Conservation (phyloP, 2,329 filamentous ascomycete genomes). For the Cytospora leucostoma region DNA sequence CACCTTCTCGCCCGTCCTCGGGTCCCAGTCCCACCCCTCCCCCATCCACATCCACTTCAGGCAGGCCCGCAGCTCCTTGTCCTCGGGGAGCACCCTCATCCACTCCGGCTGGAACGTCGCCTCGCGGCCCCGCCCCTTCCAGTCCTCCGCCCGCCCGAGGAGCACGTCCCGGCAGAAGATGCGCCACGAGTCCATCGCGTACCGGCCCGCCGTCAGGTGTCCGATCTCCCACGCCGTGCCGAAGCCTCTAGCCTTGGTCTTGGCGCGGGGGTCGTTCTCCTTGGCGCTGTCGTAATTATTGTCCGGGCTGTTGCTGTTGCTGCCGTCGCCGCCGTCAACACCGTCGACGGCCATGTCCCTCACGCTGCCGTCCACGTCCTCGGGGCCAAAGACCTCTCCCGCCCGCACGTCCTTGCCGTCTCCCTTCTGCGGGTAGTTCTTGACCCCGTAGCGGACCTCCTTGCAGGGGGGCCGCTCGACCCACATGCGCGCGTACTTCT, state of each 20-base stretch:
- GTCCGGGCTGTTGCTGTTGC: not conserved
- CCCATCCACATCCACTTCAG: constrained; percentile 90
- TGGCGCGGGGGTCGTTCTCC: constrained; percentile 28
- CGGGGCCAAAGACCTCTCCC: constrained; percentile 34
- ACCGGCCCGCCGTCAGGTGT: constrained; percentile 78
- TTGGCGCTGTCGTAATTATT: constrained; percentile 2
- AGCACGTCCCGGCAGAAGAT: constrained; percentile 87
- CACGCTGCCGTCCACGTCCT: constrained; percentile 25
- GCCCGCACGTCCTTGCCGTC: constrained; percentile 36
- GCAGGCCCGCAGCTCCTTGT: constrained; percentile 88
- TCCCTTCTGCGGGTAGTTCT: constrained; percentile 44
- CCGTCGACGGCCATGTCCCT: not conserved
- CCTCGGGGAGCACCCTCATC: constrained; percentile 79
- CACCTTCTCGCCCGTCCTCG: constrained; percentile 63
- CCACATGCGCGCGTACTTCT: constrained; percentile 72
- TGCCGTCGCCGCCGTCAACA: not conserved
- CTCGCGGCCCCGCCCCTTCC: constrained; percentile 59
- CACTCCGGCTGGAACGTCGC: constrained; percentile 78
- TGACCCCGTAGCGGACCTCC: constrained; percentile 56
- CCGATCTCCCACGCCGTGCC: constrained; percentile 76
- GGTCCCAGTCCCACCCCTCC: constrained; percentile 82
- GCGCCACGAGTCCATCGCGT: constrained; percentile 86
- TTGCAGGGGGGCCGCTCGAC: constrained; percentile 60
- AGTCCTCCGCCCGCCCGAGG: constrained; percentile 64
- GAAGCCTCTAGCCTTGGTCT: constrained; percentile 27